A percentile compares a stretch with the other conserved stretches of the same genome.
phyloP scores from a whole-genome alignment of 495 filamentous ascomycete genomes.

The Podospora pseudocomata region DNA sequence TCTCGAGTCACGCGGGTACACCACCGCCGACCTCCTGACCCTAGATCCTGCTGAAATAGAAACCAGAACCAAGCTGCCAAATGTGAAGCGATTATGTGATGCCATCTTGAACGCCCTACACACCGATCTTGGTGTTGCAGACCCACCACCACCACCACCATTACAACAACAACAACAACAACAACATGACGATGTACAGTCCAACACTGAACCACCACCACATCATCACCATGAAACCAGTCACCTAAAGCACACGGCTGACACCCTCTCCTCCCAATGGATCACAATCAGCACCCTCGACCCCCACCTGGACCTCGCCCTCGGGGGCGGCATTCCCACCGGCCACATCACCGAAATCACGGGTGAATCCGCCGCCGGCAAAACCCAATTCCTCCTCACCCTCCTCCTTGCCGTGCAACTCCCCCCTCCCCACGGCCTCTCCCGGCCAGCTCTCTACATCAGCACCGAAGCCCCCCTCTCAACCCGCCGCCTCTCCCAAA shows the following conservation, averaged over 20 bases:
- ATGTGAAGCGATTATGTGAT: slow-evolving; percentile 65
- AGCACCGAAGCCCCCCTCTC: slow-evolving; percentile 87
- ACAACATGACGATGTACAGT: not conserved
- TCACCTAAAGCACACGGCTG: slow-evolving; percentile 34
- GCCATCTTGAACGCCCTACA: slow-evolving; percentile 66
- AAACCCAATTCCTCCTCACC: slow-evolving; percentile 88
- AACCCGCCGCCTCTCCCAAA: slow-evolving; percentile 73
- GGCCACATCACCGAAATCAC: slow-evolving; percentile 86
- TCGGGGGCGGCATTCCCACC: slow-evolving; percentile 81
- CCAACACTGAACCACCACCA: slow-evolving; percentile 3
- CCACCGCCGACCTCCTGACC: slow-evolving; percentile 79
- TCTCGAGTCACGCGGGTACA: slow-evolving; percentile 70
- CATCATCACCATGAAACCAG: not conserved
- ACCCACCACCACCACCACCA: not conserved
- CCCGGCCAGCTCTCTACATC: slow-evolving; percentile 75
- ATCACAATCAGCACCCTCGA: slow-evolving; percentile 77
- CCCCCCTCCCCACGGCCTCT: slow-evolving; percentile 64
- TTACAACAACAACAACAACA: slow-evolving; percentile 3
- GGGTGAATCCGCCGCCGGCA: slow-evolving; percentile 92
- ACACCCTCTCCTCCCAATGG: slow-evolving; percentile 46
- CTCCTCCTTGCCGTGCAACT: slow-evolving; percentile 81
- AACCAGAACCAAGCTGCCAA: slow-evolving; percentile 79
- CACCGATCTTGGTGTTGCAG: slow-evolving; percentile 52
- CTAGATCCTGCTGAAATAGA: slow-evolving; percentile 80
- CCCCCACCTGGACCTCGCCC: slow-evolving; percentile 62